Evolutionary conservation across 805 yeast genomes (phyloP), one percentile per base, ranked within the genome.

Genomic region (Hanseniaspora clermontiae): DNA sequence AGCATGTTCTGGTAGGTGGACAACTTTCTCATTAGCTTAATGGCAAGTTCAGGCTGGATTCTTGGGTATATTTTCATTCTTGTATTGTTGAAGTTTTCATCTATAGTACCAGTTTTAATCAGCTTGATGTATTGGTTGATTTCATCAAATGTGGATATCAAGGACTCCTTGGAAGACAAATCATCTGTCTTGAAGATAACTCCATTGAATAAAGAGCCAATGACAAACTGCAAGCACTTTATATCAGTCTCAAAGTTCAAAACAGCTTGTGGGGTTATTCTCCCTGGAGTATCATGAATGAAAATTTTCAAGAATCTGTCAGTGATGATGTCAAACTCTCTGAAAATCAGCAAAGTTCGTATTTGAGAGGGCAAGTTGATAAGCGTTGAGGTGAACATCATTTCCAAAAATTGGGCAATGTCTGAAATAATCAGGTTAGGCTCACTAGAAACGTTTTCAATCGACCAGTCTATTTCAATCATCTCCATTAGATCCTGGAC

Each of bases 241-340:
- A 93, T 78, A 67, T 91, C 97, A 32, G 78, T 65, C 62, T 86
- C 87, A 66, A 91, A 90, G 67, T 89, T 90, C 6, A 83, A 72
- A 0, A 91, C 84, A 58, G 71, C 66, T 57, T 71, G 82, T 24
- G 74, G 72, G 20, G 88, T 81, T 61, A 80, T 81, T 11, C 71
- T 66, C 2, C 73, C 66, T 1, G 75, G 77, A 1, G 81, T 78
- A 19, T 77, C 76, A 39, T 75, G 69, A 47, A 80, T 72, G 59
- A 90, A 72, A 9, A 82, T 73, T 46, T 76, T 75, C 59, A 85
- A 72, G 66, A 91, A 79, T 59, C 82, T 79, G 43, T 82, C 78
- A 0, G 95, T 82, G 59, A 93, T 77, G 60, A 85, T 82, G 70
- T 90, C 97, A 66, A 87, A 87, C 31, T 91, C 88, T 65, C 95